Conservation (phyloP, 164 flowering plant genomes). For the Chimonanthus salicifolius region DNA sequence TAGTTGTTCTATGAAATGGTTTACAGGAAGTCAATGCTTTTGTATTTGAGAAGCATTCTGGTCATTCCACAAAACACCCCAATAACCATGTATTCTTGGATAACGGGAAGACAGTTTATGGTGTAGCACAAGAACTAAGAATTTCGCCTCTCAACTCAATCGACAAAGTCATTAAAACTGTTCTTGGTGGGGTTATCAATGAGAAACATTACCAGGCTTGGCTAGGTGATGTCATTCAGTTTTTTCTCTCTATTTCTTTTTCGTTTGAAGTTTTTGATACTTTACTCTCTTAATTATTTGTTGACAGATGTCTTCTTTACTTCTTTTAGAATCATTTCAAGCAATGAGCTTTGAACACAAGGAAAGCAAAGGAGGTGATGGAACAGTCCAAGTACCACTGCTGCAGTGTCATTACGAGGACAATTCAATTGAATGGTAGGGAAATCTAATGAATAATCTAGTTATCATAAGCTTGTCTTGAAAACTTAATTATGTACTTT, state of each 20-base stretch:
- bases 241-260: neutral
- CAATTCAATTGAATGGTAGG: constrained; percentile 21
- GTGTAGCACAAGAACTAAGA: constrained; percentile 66
- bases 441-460: neutral
- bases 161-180: constrained; percentile 59
- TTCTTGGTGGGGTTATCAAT: constrained; percentile 57
- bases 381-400: constrained; percentile 20
- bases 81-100: constrained; percentile 78
- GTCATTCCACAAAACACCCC: constrained; percentile 76
- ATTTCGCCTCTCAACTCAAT: constrained; percentile 55
- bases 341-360: constrained; percentile 61
- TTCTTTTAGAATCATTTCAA: constrained; percentile 45
- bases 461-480: neutral
- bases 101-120: constrained; percentile 73
- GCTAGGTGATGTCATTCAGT: constrained; percentile 44
- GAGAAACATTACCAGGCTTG: constrained; percentile 56
- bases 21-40: constrained; percentile 59
- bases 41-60: constrained; percentile 77
- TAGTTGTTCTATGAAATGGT: constrained; percentile 3
- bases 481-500: neutral
- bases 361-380: constrained; percentile 53
- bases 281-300: neutral
- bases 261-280: neutral
- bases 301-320: neutral
- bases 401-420: neutral